Conservation (phyloP, 1,284 basidiomycete species). For the Mrakiaceae sp. region DNA sequence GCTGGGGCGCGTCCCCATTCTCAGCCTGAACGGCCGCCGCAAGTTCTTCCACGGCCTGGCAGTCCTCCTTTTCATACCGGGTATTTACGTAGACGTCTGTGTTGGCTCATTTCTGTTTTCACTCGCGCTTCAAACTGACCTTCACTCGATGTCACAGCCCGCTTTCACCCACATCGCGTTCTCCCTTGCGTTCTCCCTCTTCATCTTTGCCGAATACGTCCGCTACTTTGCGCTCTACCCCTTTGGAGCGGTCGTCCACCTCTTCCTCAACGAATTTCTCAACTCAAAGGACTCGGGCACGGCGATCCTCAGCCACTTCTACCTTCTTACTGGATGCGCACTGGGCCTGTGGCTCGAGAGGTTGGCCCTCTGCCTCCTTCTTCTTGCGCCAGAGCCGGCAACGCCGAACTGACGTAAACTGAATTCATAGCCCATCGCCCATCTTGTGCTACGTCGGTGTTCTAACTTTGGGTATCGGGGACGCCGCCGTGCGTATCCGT, state of each 20-base stretch:
- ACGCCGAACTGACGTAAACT: too few species aligned
- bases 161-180: slow-evolving; percentile 93
- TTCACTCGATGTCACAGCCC: slow-evolving; percentile 46
- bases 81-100: slow-evolving; percentile 82
- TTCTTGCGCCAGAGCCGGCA: neutral
- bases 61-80: slow-evolving; percentile 91
- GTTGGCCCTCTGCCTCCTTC: slow-evolving; percentile 26
- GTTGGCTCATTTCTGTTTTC: neutral
- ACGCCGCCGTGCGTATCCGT: slow-evolving; percentile 59
- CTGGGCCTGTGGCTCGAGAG: slow-evolving; percentile 91
- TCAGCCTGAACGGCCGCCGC: slow-evolving; percentile 84
- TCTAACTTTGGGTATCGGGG: slow-evolving; percentile 80
- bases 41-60: slow-evolving; percentile 97
- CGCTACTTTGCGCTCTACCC: slow-evolving; percentile 98
- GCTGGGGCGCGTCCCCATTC: slow-evolving; percentile 71
- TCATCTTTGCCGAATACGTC: slow-evolving; percentile 91
- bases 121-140: slow-evolving; percentile 9
- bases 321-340: slow-evolving; percentile 89
- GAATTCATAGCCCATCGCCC: slow-evolving; percentile 46
- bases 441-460: slow-evolving; percentile 81
- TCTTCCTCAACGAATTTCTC: slow-evolving; percentile 96
- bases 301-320: slow-evolving; percentile 94
- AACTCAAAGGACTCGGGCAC: slow-evolving; percentile 93
- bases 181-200: slow-evolving; percentile 81
- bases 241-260: slow-evolving; percentile 81